Base-by-base conservation (phyloP, 1,139 yeast genomes). In the Arxiozyma heterogenica region DNA sequence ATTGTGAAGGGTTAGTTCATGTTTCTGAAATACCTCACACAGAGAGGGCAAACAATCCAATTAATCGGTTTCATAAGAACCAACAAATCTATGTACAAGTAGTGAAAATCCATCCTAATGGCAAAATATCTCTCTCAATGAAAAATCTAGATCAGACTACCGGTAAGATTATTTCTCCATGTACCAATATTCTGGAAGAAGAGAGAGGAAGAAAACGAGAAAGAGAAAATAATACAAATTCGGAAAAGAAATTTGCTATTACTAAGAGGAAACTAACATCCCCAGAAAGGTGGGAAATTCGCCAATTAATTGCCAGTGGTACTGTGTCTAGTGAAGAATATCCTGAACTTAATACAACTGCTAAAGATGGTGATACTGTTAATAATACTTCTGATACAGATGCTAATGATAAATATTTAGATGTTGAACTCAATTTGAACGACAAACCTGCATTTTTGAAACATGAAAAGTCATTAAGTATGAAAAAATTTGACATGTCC, bases 241-340 rank as follows among this genome's bases (percentile, higher is more conserved):
- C 25, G 50, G 27, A 34, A 51, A 22, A 46, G 59, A 41, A 11
- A 54, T 58, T 22, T 54, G 56, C 39, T 8, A 57, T 57, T n/a
- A 54, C 55, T 5, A 68, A 74, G 54, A 75, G 82, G 61, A 72
- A 88, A 51, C 68, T 85, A 43, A 84, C 94, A 0, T 85, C 95
- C 0, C 95, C 95, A 1, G 98, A 91, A 67, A 72, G 91, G 55
- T 91, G 96, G 96, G 97, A 91, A 64, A 77, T 88, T 52, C 75
- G 87, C 41, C 97, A 91, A 64, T 73, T 88, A 41, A 84, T 86
- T 41, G 86, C 94, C 0, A 82, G 94, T 3, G 95, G 95, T 1
- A 93, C 80, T 0, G 81, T 82, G 0, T 75, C 82, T 2, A 80
- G 84, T 0, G 77, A 82, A 15, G 93, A 85, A 56, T 83, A 83